phyloP scores from a whole-genome alignment of 2,329 filamentous ascomycete genomes.

The Ilyonectria destructans region DNA sequence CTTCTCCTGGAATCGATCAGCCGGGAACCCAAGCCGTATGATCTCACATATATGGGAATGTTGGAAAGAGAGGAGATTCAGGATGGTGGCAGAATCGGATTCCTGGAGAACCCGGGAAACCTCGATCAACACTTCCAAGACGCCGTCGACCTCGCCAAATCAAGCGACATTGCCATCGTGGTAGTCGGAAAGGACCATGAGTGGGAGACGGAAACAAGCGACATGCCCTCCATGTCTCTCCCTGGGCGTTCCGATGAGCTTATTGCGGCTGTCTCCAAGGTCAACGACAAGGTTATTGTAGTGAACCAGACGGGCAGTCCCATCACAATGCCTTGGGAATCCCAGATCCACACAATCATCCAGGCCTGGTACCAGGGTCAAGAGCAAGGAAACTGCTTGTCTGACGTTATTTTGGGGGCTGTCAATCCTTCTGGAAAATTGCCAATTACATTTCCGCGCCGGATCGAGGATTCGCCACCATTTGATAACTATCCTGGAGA shows the following conservation, averaged over 20 bases:
- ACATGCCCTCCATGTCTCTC: constrained; percentile 35
- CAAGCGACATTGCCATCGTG: constrained; percentile 30
- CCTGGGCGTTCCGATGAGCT: constrained; percentile 31
- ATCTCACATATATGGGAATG: constrained; percentile 30
- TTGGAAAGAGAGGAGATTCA: constrained; percentile 37
- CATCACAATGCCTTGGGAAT: constrained; percentile 54
- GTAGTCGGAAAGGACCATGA: constrained; percentile 37
- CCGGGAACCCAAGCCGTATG: constrained; percentile 36
- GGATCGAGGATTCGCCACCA: constrained; percentile 77
- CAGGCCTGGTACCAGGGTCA: constrained; percentile 47
- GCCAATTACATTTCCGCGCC: constrained; percentile 75
- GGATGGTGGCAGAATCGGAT: constrained; percentile 36
- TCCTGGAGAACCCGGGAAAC: constrained; percentile 36
- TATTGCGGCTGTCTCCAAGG: constrained; percentile 18
- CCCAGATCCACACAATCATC: constrained; percentile 53
- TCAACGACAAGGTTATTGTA: constrained; percentile 29
- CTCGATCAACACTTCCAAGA: constrained; percentile 31
- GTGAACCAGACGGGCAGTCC: constrained; percentile 42
- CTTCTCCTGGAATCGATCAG: constrained; percentile 33
- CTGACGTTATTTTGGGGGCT: constrained; percentile 40
- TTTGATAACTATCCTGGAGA: constrained; percentile 79
- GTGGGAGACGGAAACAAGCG: constrained; percentile 37
- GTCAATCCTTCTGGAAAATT: constrained; percentile 67
- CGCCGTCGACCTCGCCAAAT: constrained; percentile 20
- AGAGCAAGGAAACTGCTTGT: constrained; percentile 40